Evolutionary conservation across 2,329 filamentous ascomycete genomes (phyloP), one percentile per base, ranked within the genome.

Genomic region (Pyrenochaeta sp.): DNA sequence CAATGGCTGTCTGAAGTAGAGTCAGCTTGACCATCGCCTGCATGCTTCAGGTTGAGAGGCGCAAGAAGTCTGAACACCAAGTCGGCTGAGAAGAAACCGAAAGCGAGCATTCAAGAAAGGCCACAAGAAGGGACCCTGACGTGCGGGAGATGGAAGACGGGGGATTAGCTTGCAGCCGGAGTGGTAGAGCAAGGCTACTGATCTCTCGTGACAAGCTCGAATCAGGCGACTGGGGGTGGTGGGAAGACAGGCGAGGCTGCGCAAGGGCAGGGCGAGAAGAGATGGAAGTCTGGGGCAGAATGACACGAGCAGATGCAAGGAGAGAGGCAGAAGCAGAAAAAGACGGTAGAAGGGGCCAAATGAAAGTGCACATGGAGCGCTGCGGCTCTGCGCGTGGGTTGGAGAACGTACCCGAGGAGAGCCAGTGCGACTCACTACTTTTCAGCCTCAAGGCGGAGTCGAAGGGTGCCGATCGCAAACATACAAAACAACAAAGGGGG

Each of bases 391-490:
- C 67, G 60, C 63, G 9, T 27, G 23, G 59, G 64, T 63, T 57
- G 48, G 58, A 58, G 58, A 64, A 73, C 71, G 60, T 75, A 75
- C 72, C 71, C 71, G 72, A 69, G 58, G 54, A 49, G 60, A 61
- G 61, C 60, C 61, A 66, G 72, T 74, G 71, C 70, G 62, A 73
- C 68, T 27, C 61, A 63, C 60, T 65, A 58, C 54, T 60, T 67
- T 73, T 73, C 64, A 72, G 69, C 69, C 70, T 73, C 71, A 73
- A 69, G 65, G 60, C 60, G 64, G 71, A 72, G 72, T 68, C 67
- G 63, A 64, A 61, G 51, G 63, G 52, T 64, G 72, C 69, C 72
- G 68, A 73, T 73, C 66, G 59, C 58, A 48, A 61, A 59, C 64
- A 62, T 58, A 53, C 49, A 47, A 52, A n/a, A 56, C 56, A 60